Evolutionary conservation across 495 filamentous ascomycete species (phyloP), one percentile per base, ranked within the genome.

Genomic region (Collariella sp.): DNA sequence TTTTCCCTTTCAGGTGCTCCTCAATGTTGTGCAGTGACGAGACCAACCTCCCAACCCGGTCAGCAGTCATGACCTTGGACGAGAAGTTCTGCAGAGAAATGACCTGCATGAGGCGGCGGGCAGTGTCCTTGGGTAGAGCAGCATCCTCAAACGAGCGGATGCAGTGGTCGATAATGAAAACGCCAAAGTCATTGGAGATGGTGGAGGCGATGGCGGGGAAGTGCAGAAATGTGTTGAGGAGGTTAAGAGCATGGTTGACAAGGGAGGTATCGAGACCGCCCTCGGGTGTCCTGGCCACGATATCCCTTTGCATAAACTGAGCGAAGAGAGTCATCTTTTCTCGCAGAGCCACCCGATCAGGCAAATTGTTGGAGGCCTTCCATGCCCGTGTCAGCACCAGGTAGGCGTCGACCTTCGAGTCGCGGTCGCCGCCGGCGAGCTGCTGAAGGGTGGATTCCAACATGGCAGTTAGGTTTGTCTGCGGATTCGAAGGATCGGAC

Each of bases 321-420:
- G 80, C 80, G 23, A 97, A 75, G 12, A 85, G 67, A 13, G 76
- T 76, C 63, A 96, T 81, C 64, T 91, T 90, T n/a, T 79, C 79
- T 40, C 77, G 74, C 62, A 96, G 74, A 15, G 84, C 82, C 36
- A 84, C 79, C 22, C 80, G 72, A 34, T 89, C 81, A 1, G 86
- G 86, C 12, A 89, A 64, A 36, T 84, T 83, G 48, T 90, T 86
- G 46, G 91, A 93, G 7, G 85, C 81, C 56, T 86, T 83, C 50
- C 95, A 68, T 12, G 83, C 80, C n/a, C 80, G 79, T 18, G 84
- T 81, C 44, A 98, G 75, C 55, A 84, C 83, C 62, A 83, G 79
- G 63, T 98, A 96, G 16, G 89, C 85, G 69, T 98, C 93, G n/a
- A 91, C 62, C 58, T 85, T 82, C 11, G 81, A 81, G 43, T 77